phyloP scores from a whole-genome alignment of 2,329 filamentous ascomycete species.

The Fusarium sp. region DNA sequence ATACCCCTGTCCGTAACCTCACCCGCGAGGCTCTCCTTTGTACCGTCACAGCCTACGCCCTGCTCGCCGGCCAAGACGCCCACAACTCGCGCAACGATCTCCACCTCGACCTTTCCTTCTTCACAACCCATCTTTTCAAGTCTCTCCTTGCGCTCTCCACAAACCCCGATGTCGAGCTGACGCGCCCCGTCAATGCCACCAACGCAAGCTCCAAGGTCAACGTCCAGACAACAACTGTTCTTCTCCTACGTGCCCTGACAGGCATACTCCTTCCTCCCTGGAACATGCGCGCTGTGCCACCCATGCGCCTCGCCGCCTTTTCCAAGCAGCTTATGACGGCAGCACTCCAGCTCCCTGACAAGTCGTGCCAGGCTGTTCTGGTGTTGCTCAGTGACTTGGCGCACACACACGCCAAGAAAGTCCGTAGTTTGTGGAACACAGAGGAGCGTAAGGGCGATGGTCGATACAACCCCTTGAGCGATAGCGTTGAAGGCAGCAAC shows the following conservation, averaged over 20 bases:
- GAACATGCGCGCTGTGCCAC: conserved; percentile 80
- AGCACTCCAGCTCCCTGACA: conserved; percentile 89
- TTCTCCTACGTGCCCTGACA: conserved; percentile 88
- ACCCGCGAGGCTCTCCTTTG: conserved; percentile 91
- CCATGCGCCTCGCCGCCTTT: conserved; percentile 89
- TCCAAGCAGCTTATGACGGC: conserved; percentile 89
- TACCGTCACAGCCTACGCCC: conserved; percentile 95
- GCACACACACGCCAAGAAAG: conserved; percentile 84
- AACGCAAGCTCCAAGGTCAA: conserved; percentile 78
- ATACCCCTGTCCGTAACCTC: conserved; percentile 72
- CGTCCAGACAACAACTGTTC: conserved; percentile 92
- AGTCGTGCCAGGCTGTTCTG: conserved; percentile 84
- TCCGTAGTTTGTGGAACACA: conserved; percentile 90
- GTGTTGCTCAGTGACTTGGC: conserved; percentile 82
- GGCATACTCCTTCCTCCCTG: conserved; percentile 82
- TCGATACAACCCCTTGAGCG: conserved; percentile 78
- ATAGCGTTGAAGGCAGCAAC: conserved; percentile 86
- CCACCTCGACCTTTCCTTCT: conserved; percentile 93
- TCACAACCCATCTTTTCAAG: conserved; percentile 93
- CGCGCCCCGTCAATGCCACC: conserved; percentile 58
- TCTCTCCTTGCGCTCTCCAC: conserved; percentile 82
- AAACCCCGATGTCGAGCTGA: conserved; percentile 88
- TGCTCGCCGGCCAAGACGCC: conserved; percentile 93
- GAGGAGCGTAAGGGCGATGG: conserved; percentile 95
- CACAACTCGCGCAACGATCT: conserved; percentile 84